These are phyloP conservation scores for Chalara sp. DNA, from an alignment of 2,329 filamentous ascomycete species.

Conservation along the genomic window DNA sequence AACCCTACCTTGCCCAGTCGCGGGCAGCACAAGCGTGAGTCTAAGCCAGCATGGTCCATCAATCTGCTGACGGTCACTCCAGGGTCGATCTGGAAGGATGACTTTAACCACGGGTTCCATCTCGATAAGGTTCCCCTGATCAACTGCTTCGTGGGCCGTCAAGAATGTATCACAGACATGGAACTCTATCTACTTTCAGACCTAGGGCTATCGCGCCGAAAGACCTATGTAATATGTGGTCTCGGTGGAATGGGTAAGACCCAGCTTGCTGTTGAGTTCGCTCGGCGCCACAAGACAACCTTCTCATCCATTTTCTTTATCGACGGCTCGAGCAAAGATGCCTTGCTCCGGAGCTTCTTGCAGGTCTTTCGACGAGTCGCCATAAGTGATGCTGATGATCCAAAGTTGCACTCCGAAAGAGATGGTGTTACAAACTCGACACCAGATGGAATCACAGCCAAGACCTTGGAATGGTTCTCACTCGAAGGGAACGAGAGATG, in stretches of 20 bases:
- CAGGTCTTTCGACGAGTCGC: neutral
- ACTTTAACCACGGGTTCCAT: neutral
- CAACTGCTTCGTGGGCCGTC: neutral
- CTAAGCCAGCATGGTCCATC: neutral
- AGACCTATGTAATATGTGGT: neutral
- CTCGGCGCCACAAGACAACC: neutral
- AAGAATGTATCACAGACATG: neutral
- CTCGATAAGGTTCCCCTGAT: neutral
- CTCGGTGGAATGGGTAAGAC: neutral
- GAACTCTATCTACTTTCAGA: neutral
- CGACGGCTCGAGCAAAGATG: neutral
- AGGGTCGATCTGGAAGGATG: neutral
- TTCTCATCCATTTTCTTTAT: slow-evolving; percentile 1
- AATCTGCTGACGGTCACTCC: neutral
- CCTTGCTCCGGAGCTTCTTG: neutral
- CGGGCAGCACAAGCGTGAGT: too few relatives aligned
- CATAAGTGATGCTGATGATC: too few relatives aligned
- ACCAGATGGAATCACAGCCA: neutral
- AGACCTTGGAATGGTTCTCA: neutral
- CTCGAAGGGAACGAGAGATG: neutral
- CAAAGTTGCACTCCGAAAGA: neutral
- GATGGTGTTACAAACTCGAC: neutral
- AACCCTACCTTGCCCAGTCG: too few relatives aligned
- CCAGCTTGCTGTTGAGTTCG: slow-evolving; percentile 1
- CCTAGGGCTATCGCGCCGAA: neutral